phyloP scores from a whole-genome alignment of 2,329 filamentous ascomycete genomes.

The Lasiodiplodia sp. region DNA sequence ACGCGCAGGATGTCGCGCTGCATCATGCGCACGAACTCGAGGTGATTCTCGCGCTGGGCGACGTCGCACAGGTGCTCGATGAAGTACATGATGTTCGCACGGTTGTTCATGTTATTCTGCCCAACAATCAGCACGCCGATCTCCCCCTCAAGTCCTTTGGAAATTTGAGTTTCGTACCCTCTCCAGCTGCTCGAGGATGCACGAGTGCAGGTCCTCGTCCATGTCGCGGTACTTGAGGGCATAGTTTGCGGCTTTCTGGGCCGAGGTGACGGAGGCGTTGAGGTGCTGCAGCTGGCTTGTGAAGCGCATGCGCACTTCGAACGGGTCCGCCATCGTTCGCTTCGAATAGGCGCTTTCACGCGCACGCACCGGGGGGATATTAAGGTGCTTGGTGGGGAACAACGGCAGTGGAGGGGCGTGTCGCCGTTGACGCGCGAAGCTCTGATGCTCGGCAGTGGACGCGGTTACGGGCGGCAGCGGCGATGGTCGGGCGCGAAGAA shows the following conservation, averaged over 20 bases:
- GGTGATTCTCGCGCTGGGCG: conserved; percentile 76
- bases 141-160: neutral
- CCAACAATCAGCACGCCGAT: neutral
- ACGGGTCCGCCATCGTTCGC: conserved; percentile 77
- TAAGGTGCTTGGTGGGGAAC: neutral
- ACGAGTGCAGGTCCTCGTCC: conserved; percentile 96
- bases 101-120: conserved; percentile 92
- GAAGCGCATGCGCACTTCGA: conserved; percentile 98
- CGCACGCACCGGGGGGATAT: conserved; percentile 12
- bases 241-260: conserved; percentile 93
- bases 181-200: conserved; percentile 95
- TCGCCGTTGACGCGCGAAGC: conserved; percentile 8
- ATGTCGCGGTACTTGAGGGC: conserved; percentile 92
- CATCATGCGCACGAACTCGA: conserved; percentile 91
- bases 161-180: conserved; percentile 58
- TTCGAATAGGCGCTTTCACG: neutral
- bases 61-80: conserved; percentile 93
- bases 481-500: neutral
- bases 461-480: neutral
- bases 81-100: conserved; percentile 99
- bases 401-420: neutral
- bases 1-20: conserved; percentile 90
- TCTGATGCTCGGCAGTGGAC: neutral
- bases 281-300: conserved; percentile 88
- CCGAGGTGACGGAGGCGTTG: conserved; percentile 86